These are phyloP conservation scores for Saturnispora ahearnii DNA, from an alignment of 805 yeast genomes.

Conservation along the genomic window DNA sequence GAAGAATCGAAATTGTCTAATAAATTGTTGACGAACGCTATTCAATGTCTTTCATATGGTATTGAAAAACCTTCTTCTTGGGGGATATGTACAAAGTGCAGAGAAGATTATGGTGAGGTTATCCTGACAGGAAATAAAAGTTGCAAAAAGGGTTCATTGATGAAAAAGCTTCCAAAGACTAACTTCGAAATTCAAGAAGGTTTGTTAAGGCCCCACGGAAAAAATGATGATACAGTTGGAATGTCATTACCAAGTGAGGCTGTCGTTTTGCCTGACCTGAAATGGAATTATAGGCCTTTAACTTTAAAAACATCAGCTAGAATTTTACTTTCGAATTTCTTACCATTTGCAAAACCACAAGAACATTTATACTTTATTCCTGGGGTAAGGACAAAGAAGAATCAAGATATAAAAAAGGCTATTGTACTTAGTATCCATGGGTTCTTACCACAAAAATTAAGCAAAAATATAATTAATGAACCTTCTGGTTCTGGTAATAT, in stretches of 20 bases:
- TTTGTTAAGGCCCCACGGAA: not conserved
- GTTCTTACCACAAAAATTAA: conserved; percentile 79
- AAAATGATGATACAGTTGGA: not conserved
- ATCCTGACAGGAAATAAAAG: conserved; percentile 25
- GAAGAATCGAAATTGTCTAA: conserved; percentile 18
- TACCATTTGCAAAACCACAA: conserved; percentile 20
- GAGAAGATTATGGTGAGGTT: conserved; percentile 17
- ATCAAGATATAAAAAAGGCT: conserved; percentile 34
- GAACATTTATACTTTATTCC: conserved; percentile 23
- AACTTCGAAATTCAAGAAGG: conserved; percentile 24
- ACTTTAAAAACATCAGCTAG: conserved; percentile 22
- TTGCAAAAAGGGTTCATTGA: conserved; percentile 20
- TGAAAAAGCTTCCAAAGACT: conserved; percentile 22
- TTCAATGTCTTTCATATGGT: conserved; percentile 17
- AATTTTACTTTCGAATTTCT: conserved; percentile 17
- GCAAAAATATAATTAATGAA: conserved; percentile 78
- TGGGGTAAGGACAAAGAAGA: conserved; percentile 2
- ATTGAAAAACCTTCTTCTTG: conserved; percentile 21
- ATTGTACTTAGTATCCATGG: conserved; percentile 93
- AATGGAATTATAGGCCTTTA: conserved; percentile 20
- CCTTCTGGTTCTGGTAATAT: conserved; percentile 85
- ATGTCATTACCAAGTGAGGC: conserved; percentile 8
- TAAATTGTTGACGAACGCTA: conserved; percentile 18
- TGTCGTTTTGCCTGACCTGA: conserved; percentile 22
- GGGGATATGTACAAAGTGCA: conserved; percentile 19